Base-by-base conservation (phyloP, 257 asterid genomes). In the Gentiana straminea region DNA sequence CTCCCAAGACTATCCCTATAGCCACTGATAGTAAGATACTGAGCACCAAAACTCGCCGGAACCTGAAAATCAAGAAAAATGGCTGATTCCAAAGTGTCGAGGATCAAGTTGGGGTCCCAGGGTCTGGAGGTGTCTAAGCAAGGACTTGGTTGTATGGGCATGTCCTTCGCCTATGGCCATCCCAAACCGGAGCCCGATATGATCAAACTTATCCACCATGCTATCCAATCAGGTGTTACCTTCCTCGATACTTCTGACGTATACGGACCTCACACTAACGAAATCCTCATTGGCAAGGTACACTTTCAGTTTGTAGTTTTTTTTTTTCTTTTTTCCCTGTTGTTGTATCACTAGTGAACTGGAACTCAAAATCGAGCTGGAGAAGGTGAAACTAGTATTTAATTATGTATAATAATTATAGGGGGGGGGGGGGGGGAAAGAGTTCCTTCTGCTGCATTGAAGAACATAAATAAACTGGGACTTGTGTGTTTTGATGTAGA, bases 71-170 rank as follows among this genome's bases (percentile, higher is more conserved):
- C 46, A 7, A 5, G 5, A 41, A 35, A 33, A 52, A 68, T 68
- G 73, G 73, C 65, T 5, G 34, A 12, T 0, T 15, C 5, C 7
- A 49, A 46, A 52, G 79, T 66, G 47, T 68, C 75, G 3, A 65
- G 59, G 59, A 71, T 71, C 4, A 68, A 74, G 44, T 33, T 77
- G 60, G 84, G 84, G 0, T 68, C 74, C 1, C 68, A 62, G 35
- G 83, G 83, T 0, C 55, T 77, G 1, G 68, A 74, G 55, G 76
- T 74, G 3, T 74, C 81, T 11, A 62, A 50, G 0, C 80, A 65
- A 5, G 84, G 81, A 8, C 63, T 77, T 41, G 84, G 84, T 3
- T 78, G 79, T 52, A 68, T 78, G 81, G 64, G 76, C 44, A 74
- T 71, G 84, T 78, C 81, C 2, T 57, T 71, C 37, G 52, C 46